These are phyloP conservation scores for Xylariaceae sp. DNA, from an alignment of 2,329 filamentous ascomycete genomes.

Conservation along the genomic window DNA sequence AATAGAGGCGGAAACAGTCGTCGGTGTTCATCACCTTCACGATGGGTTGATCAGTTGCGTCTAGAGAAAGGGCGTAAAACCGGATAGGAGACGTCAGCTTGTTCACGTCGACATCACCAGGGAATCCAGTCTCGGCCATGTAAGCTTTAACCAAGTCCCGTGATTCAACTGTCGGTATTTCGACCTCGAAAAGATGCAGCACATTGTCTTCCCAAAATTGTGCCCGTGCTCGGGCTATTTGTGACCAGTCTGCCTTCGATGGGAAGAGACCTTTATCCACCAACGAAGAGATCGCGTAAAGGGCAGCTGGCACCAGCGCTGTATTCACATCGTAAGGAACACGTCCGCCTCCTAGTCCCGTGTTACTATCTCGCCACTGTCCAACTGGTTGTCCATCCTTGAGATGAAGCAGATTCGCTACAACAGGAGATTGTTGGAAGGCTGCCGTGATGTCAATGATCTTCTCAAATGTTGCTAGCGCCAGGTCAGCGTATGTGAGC, in stretches of 20 bases:
- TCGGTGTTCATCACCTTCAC: conserved; percentile 60
- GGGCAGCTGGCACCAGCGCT: conserved; percentile 55
- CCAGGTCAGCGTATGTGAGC: conserved; percentile 49
- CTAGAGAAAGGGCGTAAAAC: conserved; percentile 53
- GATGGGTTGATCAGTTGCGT: conserved; percentile 44
- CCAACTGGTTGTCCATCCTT: conserved; percentile 51
- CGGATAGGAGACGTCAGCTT: conserved; percentile 40
- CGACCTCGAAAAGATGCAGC: conserved; percentile 51
- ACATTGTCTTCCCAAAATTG: conserved; percentile 58
- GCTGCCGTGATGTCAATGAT: conserved; percentile 52
- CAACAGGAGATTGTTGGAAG: conserved; percentile 48
- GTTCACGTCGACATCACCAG: conserved; percentile 40
- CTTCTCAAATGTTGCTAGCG: conserved; percentile 48
- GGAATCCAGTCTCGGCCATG: conserved; percentile 37
- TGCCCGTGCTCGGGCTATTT: conserved; percentile 45
- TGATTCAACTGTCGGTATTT: conserved; percentile 41
- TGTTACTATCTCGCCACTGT: conserved; percentile 58
- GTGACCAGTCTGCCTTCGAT: conserved; percentile 42
- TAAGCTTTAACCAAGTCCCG: conserved; percentile 45
- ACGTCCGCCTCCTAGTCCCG: conserved; percentile 55
- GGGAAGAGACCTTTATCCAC: conserved; percentile 47
- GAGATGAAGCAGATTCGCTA: conserved; percentile 53
- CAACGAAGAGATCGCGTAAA: conserved; percentile 52
- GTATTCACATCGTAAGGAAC: conserved; percentile 64
- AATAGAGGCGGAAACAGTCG: conserved; percentile 57